Percentiles rank a stretch among this genome's conserved stretches.
Evolutionary conservation across 306 rosid genomes (phyloP).

Genomic region (Prunus armeniaca): DNA sequence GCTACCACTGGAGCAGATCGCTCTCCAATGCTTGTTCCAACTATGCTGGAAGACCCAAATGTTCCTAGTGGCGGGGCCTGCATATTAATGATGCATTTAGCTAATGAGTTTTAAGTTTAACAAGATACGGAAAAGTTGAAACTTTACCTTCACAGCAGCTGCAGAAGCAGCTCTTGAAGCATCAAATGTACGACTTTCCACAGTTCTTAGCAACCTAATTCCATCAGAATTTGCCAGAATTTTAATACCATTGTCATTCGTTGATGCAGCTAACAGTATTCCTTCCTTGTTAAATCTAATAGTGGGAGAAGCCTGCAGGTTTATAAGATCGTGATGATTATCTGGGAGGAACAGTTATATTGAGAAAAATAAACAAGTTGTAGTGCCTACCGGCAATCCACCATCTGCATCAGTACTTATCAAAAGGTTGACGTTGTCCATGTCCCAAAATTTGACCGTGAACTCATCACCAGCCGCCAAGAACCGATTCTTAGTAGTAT

Average conservation of each 20-base stretch:
- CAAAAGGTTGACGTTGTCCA: constrained; percentile 69
- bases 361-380: not conserved
- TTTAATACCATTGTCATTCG: constrained; percentile 81
- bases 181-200: constrained; percentile 83
- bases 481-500: constrained; percentile 92
- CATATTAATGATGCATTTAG: constrained; percentile 33
- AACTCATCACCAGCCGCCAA: constrained; percentile 93
- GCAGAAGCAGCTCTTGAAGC: constrained; percentile 84
- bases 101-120: too few species aligned
- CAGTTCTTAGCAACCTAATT: constrained; percentile 74
- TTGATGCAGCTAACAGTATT: constrained; percentile 79
- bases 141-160: constrained; percentile 81
- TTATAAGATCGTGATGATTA: constrained; percentile 36
- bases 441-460: constrained; percentile 92
- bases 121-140: constrained; percentile 12
- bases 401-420: constrained; percentile 78
- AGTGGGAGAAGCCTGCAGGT: constrained; percentile 84
- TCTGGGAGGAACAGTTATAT: constrained; percentile 14
- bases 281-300: constrained; percentile 97
- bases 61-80: constrained; percentile 65
- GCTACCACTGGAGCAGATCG: constrained; percentile 71
- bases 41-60: constrained; percentile 64
- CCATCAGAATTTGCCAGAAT: constrained; percentile 91
- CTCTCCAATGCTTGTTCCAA: constrained; percentile 84
- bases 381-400: constrained; percentile 70